phyloP scores from a whole-genome alignment of 495 filamentous ascomycete genomes.

The Endocarpon pusillum region DNA sequence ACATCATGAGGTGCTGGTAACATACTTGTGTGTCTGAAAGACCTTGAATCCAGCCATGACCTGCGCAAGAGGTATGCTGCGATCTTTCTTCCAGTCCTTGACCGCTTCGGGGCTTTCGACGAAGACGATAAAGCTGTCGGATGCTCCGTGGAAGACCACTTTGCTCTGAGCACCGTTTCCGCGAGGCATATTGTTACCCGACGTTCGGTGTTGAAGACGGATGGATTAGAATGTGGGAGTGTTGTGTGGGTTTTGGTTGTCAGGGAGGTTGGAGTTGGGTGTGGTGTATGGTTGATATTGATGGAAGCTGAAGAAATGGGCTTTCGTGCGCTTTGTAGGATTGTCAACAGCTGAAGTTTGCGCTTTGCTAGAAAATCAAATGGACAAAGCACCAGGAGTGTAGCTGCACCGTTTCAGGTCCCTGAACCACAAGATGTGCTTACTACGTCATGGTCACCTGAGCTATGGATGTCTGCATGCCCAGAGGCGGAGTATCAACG shows the following conservation, averaged over 20 bases:
- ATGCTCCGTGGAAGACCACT: conserved; percentile 77
- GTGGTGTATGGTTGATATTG: not conserved
- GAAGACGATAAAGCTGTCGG: conserved; percentile 84
- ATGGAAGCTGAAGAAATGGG: too few relatives aligned
- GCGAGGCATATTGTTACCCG: conserved; percentile 61
- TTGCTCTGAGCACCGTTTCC: conserved; percentile 60
- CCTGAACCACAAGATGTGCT: too few relatives aligned
- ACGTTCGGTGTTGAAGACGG: conserved; percentile 4
- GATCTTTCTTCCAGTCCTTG: conserved; percentile 71
- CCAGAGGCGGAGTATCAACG: too few relatives aligned
- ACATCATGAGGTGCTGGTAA: too few relatives aligned
- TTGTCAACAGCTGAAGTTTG: too few relatives aligned
- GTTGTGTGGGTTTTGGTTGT: conserved; percentile 1
- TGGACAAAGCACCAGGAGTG: too few relatives aligned
- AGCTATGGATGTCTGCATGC: too few relatives aligned
- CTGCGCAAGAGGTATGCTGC: conserved; percentile 57
- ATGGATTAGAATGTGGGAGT: conserved; percentile 9
- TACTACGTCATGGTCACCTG: too few relatives aligned
- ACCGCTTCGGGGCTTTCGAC: conserved; percentile 55
- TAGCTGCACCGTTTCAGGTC: too few relatives aligned
- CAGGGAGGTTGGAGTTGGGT: not conserved
- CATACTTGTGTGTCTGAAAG: conserved; percentile 82
- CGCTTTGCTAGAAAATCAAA: too few relatives aligned
- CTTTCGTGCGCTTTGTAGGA: too few relatives aligned
- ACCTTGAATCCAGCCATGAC: conserved; percentile 84